Conservation (phyloP, 2,329 filamentous ascomycete genomes). For the Trichoderma koningiopsis region DNA sequence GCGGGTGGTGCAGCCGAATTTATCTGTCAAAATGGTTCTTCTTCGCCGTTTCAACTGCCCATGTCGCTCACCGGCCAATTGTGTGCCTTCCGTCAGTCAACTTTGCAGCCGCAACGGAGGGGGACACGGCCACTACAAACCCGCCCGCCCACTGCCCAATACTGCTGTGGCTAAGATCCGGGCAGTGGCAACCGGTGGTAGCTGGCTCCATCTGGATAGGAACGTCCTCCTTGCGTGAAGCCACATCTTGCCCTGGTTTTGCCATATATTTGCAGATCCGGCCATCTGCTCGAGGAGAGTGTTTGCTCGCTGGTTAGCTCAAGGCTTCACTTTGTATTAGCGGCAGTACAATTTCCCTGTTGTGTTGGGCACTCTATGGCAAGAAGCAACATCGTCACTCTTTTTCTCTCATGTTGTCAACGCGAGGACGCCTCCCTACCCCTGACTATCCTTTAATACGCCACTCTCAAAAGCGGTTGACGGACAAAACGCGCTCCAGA, state of each 20-base stretch:
- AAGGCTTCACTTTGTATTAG: conserved; percentile 6
- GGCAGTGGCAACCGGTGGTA: conserved; percentile 24
- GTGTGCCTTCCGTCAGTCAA: conserved; percentile 26
- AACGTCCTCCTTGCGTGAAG: conserved; percentile 18
- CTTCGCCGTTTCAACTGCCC: conserved; percentile 22
- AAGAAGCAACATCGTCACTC: conserved; percentile 29
- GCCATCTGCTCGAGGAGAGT: conserved; percentile 1
- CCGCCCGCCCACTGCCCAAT: conserved; percentile 14
- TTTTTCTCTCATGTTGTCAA: conserved; percentile 28
- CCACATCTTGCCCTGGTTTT: conserved; percentile 1
- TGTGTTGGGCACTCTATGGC: not conserved
- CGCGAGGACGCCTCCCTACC: conserved; percentile 23
- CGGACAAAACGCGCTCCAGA: conserved; percentile 33
- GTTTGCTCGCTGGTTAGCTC: conserved; percentile 7
- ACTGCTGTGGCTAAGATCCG: conserved; percentile 19
- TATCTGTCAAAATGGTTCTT: conserved; percentile 39
- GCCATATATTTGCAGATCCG: conserved; percentile 15
- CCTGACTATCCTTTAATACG: conserved; percentile 27
- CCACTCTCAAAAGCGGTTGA: conserved; percentile 29
- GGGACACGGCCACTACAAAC: conserved; percentile 10
- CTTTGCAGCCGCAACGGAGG: conserved; percentile 21
- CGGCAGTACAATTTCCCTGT: not conserved
- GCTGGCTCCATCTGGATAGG: conserved; percentile 22
- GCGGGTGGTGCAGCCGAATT: conserved; percentile 36
- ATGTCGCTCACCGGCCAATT: conserved; percentile 19